A percentile compares a stretch with the other conserved stretches of the same genome.
phyloP scores from a whole-genome alignment of 306 rosid genomes.

The Sesbania bispinosa region DNA sequence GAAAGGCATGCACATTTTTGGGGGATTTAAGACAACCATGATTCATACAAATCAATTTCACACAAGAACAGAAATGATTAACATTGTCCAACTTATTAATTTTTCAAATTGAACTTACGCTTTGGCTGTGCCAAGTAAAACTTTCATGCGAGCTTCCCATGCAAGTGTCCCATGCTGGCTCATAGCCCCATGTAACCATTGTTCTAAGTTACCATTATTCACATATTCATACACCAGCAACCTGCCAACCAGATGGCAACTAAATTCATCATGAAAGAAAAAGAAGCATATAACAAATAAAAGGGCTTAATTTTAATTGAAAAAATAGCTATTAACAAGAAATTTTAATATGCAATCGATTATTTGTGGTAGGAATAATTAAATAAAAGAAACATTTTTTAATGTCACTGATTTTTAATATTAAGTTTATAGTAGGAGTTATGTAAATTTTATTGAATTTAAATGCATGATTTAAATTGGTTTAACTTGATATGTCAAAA shows the following conservation, averaged over 20 bases:
- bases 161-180: conserved; percentile 67
- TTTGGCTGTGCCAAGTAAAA: conserved; percentile 86
- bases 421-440: too few species aligned
- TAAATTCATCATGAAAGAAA: neutral
- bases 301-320: too few species aligned
- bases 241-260: conserved; percentile 43
- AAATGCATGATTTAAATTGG: too few species aligned
- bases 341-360: too few species aligned
- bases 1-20: neutral
- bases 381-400: too few species aligned
- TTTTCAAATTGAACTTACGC: conserved; percentile 66
- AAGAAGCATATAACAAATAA: neutral
- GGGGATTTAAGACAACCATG: neutral
- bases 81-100: neutral
- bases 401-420: too few species aligned
- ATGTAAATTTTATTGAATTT: too few species aligned
- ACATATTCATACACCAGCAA: conserved; percentile 95
- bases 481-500: too few species aligned
- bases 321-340: too few species aligned
- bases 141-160: conserved; percentile 96
- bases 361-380: too few species aligned
- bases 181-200: conserved; percentile 93
- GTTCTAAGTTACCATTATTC: conserved; percentile 92
- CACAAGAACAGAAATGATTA: neutral
- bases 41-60: neutral